Evolutionary conservation across 306 rosid genomes (phyloP).

Genomic region (Betula pendula): DNA sequence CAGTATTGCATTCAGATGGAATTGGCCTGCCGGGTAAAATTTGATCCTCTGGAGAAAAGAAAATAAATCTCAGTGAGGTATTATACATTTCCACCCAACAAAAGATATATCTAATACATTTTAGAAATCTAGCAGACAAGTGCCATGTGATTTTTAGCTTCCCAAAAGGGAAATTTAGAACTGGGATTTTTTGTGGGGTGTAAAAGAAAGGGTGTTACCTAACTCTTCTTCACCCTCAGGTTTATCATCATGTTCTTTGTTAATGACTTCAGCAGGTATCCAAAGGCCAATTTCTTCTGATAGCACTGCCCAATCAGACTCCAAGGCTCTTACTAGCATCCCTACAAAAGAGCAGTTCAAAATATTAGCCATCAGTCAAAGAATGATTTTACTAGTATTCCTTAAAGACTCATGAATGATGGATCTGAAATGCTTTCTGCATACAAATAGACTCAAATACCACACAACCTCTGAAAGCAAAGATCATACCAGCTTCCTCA

Average conservation of each 20-base stretch:
- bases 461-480: constrained; percentile 12
- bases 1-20: constrained; percentile 64
- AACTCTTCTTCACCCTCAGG: constrained; percentile 62
- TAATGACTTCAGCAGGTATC: constrained; percentile 60
- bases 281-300: constrained; percentile 89
- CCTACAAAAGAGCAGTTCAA: constrained; percentile 41
- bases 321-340: constrained; percentile 72
- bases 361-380: neutral
- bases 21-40: constrained; percentile 81
- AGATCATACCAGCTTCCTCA: constrained; percentile 70
- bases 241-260: constrained; percentile 70
- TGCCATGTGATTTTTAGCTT: neutral
- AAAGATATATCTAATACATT: constrained; percentile 10
- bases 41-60: constrained; percentile 56
- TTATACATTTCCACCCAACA: constrained; percentile 17
- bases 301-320: constrained; percentile 61
- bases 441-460: constrained; percentile 14
- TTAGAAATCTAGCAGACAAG: constrained; percentile 23
- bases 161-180: neutral
- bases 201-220: constrained; percentile 42
- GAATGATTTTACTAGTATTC: neutral
- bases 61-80: constrained; percentile 21
- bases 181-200: neutral
- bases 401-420: neutral
- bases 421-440: neutral